Conservation (phyloP, 2,329 filamentous ascomycete genomes). For the Arthrocladium fulminans region DNA sequence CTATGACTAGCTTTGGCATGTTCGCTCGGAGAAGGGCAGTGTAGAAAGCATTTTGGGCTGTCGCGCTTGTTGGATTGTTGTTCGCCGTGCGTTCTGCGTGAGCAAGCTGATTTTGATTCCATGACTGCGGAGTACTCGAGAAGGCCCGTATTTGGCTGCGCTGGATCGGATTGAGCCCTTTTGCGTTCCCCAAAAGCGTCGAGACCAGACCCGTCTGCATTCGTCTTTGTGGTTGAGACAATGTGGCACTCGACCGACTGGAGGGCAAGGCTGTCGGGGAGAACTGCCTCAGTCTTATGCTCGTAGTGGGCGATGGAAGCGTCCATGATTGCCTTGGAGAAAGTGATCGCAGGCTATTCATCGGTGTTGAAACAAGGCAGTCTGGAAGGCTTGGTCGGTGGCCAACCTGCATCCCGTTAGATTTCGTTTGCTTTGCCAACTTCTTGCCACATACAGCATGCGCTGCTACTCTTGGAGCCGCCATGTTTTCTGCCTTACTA, state of each 20-base stretch:
- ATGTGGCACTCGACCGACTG: background rate
- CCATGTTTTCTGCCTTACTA: slow-evolving; percentile 9
- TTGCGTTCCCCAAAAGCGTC: slow-evolving; percentile 15
- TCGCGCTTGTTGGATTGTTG: slow-evolving; percentile 77
- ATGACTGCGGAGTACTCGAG: slow-evolving; percentile 15
- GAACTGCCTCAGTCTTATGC: slow-evolving; percentile 8
- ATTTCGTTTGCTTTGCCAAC: background rate
- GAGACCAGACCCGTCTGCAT: slow-evolving; percentile 9
- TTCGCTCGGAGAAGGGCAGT: slow-evolving; percentile 81
- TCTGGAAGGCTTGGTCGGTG: slow-evolving; percentile 7
- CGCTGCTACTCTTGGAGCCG: background rate
- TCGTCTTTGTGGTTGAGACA: background rate
- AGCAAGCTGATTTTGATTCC: slow-evolving; percentile 55
- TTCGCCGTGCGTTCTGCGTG: slow-evolving; percentile 87
- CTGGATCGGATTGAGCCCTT: background rate
- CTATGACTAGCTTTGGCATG: slow-evolving; percentile 85
- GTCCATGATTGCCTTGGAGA: slow-evolving; percentile 6
- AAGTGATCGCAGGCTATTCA: slow-evolving; percentile 10
- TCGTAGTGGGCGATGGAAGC: background rate
- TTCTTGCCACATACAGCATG: slow-evolving; percentile 1
- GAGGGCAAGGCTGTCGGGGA: slow-evolving; percentile 4
- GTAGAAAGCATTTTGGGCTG: slow-evolving; percentile 89
- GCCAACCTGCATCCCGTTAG: slow-evolving; percentile 12
- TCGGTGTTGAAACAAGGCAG: slow-evolving; percentile 13
- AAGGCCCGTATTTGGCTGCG: slow-evolving; percentile 15